A percentile compares a stretch with the other conserved stretches of the same genome.
Evolutionary conservation across 768 basidiomycete genomes (phyloP).

Genomic region (Kwoniella shandongensis): DNA sequence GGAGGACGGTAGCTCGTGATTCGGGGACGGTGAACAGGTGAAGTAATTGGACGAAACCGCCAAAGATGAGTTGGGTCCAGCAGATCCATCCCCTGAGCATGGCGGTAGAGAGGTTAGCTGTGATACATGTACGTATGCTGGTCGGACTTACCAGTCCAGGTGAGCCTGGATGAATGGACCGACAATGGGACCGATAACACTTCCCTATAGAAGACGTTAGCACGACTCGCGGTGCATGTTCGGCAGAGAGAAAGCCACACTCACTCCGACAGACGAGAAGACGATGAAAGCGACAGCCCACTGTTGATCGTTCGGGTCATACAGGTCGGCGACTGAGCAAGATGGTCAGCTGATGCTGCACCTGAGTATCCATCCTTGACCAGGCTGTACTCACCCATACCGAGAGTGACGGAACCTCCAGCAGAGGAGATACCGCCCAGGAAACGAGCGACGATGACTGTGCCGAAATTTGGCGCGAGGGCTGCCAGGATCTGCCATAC

Average conservation of each 20-base stretch:
- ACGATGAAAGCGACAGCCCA: slow-evolving; percentile 48
- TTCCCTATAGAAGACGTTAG: slow-evolving; percentile 15
- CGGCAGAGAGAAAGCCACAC: neutral
- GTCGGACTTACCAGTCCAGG: slow-evolving; percentile 24
- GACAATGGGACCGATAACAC: slow-evolving; percentile 35
- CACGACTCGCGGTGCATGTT: neutral
- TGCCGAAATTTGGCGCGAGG: slow-evolving; percentile 43
- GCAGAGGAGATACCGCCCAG: slow-evolving; percentile 50
- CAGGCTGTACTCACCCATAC: slow-evolving; percentile 30
- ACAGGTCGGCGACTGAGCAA: slow-evolving; percentile 47
- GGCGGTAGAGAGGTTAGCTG: neutral
- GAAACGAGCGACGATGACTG: slow-evolving; percentile 39
- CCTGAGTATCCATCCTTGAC: neutral
- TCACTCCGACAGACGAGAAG: slow-evolving; percentile 34
- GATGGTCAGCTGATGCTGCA: neutral
- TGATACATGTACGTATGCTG: neutral
- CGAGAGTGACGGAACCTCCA: slow-evolving; percentile 48
- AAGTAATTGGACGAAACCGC: slow-evolving; percentile 38
- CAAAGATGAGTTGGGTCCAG: slow-evolving; percentile 48
- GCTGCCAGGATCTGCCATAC: slow-evolving; percentile 47
- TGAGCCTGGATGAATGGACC: slow-evolving; percentile 35
- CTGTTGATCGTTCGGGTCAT: slow-evolving; percentile 40
- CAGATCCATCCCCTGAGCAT: slow-evolving; percentile 27
- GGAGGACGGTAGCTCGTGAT: slow-evolving; percentile 40
- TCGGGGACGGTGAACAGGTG: slow-evolving; percentile 49